Percentiles rank a stretch among this genome's conserved stretches.
phyloP scores from a whole-genome alignment of 305 asterid species.

The Fraxinus angustifolia region DNA sequence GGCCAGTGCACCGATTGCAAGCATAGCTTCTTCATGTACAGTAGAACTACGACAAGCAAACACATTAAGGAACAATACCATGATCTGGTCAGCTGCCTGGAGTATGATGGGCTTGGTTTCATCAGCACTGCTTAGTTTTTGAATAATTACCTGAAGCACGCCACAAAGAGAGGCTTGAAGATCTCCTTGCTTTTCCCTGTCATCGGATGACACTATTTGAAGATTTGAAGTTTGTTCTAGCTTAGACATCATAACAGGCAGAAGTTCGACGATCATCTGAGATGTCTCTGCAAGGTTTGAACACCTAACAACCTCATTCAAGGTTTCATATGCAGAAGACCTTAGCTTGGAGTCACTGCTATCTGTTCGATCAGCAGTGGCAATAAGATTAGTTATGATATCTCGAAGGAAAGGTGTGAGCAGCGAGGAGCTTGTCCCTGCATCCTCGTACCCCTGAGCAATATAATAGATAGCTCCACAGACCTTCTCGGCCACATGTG shows the following conservation, averaged over 20 bases:
- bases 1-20: slow-evolving; percentile 88
- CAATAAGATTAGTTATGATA: slow-evolving; percentile 54
- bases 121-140: slow-evolving; percentile 64
- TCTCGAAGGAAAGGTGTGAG: slow-evolving; percentile 75
- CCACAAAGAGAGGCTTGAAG: slow-evolving; percentile 87
- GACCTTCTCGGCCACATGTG: slow-evolving; percentile 84
- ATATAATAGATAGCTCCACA: slow-evolving; percentile 88
- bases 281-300: slow-evolving; percentile 68
- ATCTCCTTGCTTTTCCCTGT: slow-evolving; percentile 85
- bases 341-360: slow-evolving; percentile 67
- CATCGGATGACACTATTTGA: slow-evolving; percentile 72
- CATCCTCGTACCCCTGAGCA: slow-evolving; percentile 90
- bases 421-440: slow-evolving; percentile 64
- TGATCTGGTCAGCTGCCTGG: slow-evolving; percentile 76
- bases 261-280: slow-evolving; percentile 59
- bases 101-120: slow-evolving; percentile 55
- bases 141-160: slow-evolving; percentile 81
- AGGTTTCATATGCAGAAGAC: slow-evolving; percentile 72
- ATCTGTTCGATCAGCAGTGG: slow-evolving; percentile 74
- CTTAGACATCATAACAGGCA: slow-evolving; percentile 72
- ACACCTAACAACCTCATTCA: slow-evolving; percentile 84
- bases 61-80: slow-evolving; percentile 70
- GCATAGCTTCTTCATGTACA: slow-evolving; percentile 95
- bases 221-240: slow-evolving; percentile 60
- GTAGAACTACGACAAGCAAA: slow-evolving; percentile 87